Conservation (phyloP, 352 stramenopile species). For the Pseudoperonospora humuli region DNA sequence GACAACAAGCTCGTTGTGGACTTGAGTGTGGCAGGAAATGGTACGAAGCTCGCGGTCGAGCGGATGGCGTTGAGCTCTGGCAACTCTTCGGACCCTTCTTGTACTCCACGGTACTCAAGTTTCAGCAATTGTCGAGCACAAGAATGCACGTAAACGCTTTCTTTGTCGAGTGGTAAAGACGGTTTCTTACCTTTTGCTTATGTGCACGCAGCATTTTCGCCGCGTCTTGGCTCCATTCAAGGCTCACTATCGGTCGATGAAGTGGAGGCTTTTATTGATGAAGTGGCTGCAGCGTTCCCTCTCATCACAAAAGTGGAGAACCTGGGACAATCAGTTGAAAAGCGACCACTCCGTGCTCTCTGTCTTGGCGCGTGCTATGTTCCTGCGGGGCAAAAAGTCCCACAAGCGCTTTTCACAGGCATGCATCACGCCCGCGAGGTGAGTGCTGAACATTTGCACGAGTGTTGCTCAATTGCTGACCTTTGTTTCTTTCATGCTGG, state of each 20-base stretch:
- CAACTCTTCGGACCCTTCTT: conserved; percentile 25
- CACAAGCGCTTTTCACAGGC: conserved; percentile 69
- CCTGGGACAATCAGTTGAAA: conserved; percentile 54
- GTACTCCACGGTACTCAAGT: conserved; percentile 23
- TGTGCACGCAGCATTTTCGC: conserved; percentile 25
- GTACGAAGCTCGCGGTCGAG: conserved; percentile 14
- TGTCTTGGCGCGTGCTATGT: conserved; percentile 52
- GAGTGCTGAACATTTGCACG: background rate
- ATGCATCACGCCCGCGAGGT: conserved; percentile 83
- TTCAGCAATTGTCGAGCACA: conserved; percentile 38
- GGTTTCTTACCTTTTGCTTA: background rate
- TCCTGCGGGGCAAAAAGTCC: conserved; percentile 13
- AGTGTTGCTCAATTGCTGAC: background rate
- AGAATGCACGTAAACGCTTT: conserved; percentile 21
- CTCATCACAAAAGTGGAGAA: conserved; percentile 42
- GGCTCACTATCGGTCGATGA: conserved; percentile 58
- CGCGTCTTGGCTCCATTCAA: conserved; percentile 48
- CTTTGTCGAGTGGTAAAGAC: background rate
- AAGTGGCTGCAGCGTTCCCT: conserved; percentile 30
- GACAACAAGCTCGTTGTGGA: conserved; percentile 13
- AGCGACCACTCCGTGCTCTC: conserved; percentile 48
- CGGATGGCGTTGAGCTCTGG: conserved; percentile 18
- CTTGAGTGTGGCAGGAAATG: conserved; percentile 13
- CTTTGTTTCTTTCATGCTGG: background rate
- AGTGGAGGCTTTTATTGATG: conserved; percentile 49